Base-by-base conservation (phyloP, 495 filamentous ascomycete genomes). In the Trichoderma reesei region DNA sequence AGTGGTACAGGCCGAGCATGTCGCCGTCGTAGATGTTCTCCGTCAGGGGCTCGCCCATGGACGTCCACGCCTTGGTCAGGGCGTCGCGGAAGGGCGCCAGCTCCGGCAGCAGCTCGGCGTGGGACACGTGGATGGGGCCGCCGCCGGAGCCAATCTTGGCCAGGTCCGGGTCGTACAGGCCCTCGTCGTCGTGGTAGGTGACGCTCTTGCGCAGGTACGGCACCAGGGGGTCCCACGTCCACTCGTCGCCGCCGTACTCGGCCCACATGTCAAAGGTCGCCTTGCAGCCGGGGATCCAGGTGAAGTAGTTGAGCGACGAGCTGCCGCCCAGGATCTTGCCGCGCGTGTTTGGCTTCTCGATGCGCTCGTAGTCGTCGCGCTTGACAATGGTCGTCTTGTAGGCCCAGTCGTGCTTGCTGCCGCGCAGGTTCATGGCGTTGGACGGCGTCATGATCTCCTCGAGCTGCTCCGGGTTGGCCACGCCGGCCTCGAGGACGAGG, bases 311-410 rank as follows among this genome's bases (percentile, higher is more conserved):
- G 64, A 81, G 79, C 16, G 80, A 83, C 65, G 78, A 83, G 59
- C 75, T 81, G 5, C 85, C 85, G 33, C 86, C 83, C 16, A 88
- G 77, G 63, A 82, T 80, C 63, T 78, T 81, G 39, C 85, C 86
- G 60, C 84, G 79, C 54, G 81, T 86, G 66, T 85, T 85, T 41
- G 82, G 84, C 73, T 86, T 86, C 70, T 86, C 84, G 41, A 86
- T 69, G 6, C 84, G 82, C 62, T 79, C 79, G 68, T 86, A 86
- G 64, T 86, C 84, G 16, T 79, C 78, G 7, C 83, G 78, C 63
- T 84, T 78, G 72, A 87, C 79, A 77, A 87, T 81, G 36, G 82
- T 85, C 0, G 82, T 82, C 74, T 88, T 85, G 75, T 85, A 86
- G 1, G 71, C 75, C 84, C 84, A 88, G 73, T 88, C 84, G 62